Percentiles rank a stretch among this genome's conserved stretches.
Evolutionary conservation across 2,329 filamentous ascomycete genomes (phyloP).

Genomic region (Ophiostoma perfectum): DNA sequence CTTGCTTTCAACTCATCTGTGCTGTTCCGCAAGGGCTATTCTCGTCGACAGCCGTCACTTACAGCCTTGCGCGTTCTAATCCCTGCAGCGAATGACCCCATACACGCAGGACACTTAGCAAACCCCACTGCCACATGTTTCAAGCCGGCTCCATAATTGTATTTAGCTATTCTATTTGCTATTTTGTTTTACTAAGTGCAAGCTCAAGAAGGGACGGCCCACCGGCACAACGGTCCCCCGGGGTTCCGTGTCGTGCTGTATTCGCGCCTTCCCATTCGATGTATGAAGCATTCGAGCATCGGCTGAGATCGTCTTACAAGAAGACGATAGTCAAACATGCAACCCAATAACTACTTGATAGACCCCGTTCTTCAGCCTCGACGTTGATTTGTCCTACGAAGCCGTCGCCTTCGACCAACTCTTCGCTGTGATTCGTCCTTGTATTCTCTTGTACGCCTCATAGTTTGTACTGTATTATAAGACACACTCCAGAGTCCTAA

Average conservation of each 20-base stretch:
- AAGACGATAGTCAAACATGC: not conserved
- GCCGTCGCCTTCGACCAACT: too few species aligned
- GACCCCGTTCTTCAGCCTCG: too few species aligned
- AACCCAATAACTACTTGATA: too few species aligned
- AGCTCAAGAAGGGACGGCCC: not conserved
- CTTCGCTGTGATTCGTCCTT: too few species aligned
- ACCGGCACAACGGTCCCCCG: not conserved
- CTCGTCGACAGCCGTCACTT: not conserved
- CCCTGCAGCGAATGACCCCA: conserved; percentile 7
- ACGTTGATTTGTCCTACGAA: too few species aligned
- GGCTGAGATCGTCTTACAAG: not conserved
- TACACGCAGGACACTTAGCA: not conserved
- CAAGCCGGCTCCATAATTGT: conserved; percentile 13
- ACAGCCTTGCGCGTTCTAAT: conserved; percentile 17
- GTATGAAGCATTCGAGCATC: not conserved
- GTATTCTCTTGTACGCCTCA: too few species aligned
- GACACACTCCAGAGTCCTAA: too few species aligned
- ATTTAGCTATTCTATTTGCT: not conserved
- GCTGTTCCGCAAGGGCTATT: not conserved
- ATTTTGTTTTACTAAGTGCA: not conserved
- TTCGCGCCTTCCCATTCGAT: conserved; percentile 6
- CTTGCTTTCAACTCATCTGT: not conserved
- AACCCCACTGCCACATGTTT: conserved; percentile 21
- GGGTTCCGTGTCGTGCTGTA: conserved; percentile 8
- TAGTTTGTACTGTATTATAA: too few species aligned